A percentile compares a stretch with the other conserved stretches of the same genome.
These are phyloP conservation scores for Diplodia sapinea DNA, from an alignment of 2,329 filamentous ascomycete species.

Conservation along the genomic window DNA sequence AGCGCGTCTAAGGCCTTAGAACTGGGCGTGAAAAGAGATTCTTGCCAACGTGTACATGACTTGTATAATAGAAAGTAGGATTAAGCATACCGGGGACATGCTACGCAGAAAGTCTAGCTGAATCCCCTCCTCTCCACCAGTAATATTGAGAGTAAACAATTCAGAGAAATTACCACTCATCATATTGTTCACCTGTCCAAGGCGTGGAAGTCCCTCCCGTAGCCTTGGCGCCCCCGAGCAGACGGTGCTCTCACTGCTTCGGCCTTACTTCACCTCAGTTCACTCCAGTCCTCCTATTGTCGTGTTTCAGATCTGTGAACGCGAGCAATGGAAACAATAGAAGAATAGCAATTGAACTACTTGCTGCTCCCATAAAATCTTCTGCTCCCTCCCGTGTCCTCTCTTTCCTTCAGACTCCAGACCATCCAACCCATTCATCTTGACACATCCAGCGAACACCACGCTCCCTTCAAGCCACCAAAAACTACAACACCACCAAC, in stretches of 20 bases:
- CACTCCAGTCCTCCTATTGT: neutral
- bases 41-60: neutral
- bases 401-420: neutral
- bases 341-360: neutral
- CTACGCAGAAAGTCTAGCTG: neutral
- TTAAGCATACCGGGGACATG: neutral
- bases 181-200: neutral
- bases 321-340: neutral
- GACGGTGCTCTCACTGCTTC: neutral
- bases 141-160: neutral
- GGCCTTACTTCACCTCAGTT: constrained; percentile 1
- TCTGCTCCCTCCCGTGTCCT: no score
- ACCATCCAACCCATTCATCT: neutral
- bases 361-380: neutral
- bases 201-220: neutral
- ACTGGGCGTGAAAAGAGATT: neutral
- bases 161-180: neutral
- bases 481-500: neutral
- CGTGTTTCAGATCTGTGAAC: neutral
- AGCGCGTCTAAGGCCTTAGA: constrained; percentile 62
- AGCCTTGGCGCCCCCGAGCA: neutral
- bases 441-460: neutral
- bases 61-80: neutral
- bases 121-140: neutral
- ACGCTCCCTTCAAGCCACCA: neutral